Percentiles rank a stretch among this genome's conserved stretches.
These are phyloP conservation scores for Cadophora gregata DNA, from an alignment of 2,329 filamentous ascomycete species.

Conservation along the genomic window DNA sequence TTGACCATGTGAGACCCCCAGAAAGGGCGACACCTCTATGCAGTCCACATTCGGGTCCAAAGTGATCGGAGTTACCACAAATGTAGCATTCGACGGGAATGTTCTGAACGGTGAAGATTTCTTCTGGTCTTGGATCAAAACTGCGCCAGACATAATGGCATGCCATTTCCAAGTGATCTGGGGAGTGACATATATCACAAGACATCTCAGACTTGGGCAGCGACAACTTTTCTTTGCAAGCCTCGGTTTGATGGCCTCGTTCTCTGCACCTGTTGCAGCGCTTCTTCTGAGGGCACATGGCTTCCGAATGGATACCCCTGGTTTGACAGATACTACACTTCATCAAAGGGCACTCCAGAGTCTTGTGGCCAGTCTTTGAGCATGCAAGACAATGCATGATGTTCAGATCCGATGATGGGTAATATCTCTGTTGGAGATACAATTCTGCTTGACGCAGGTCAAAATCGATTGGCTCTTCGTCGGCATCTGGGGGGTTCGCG, in stretches of 20 bases:
- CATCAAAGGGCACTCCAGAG: conserved; percentile 52
- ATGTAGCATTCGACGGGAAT: conserved; percentile 61
- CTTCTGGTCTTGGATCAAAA: conserved; percentile 51
- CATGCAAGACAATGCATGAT: conserved; percentile 57
- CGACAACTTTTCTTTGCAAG: conserved; percentile 63
- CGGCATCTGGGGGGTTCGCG: background rate
- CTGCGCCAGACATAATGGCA: conserved; percentile 68
- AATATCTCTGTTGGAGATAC: conserved; percentile 53
- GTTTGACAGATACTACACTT: conserved; percentile 56
- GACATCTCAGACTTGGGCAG: conserved; percentile 58
- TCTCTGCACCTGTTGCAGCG: conserved; percentile 67
- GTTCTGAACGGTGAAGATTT: conserved; percentile 54
- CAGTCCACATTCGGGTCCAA: conserved; percentile 59
- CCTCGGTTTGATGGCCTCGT: conserved; percentile 59
- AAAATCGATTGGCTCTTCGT: background rate
- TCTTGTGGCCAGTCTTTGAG: conserved; percentile 54
- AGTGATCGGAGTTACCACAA: conserved; percentile 62
- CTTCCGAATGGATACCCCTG: conserved; percentile 52
- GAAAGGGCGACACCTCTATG: conserved; percentile 31
- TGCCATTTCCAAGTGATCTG: conserved; percentile 61
- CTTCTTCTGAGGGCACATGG: conserved; percentile 56
- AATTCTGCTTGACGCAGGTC: conserved; percentile 20
- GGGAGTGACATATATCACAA: conserved; percentile 65
- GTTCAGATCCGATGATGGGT: conserved; percentile 46
- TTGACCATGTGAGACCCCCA: conserved; percentile 58